Percentiles rank a stretch among this genome's conserved stretches.
phyloP scores from a whole-genome alignment of 2,329 filamentous ascomycete species.

The Daldinia sp. region DNA sequence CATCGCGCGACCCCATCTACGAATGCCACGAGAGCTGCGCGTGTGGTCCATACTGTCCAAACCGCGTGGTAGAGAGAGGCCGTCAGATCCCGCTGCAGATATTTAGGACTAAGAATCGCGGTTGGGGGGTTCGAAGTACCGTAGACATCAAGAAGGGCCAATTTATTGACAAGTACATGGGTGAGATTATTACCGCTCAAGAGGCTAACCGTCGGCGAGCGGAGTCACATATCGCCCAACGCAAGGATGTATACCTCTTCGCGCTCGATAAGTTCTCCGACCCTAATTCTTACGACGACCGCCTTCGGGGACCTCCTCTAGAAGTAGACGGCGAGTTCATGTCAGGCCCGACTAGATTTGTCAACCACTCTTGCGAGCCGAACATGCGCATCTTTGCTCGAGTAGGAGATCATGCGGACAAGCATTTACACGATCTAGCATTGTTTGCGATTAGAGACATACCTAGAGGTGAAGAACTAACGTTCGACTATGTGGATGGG shows the following conservation, averaged over 20 bases:
- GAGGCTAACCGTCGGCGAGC: constrained; percentile 76
- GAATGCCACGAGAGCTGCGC: constrained; percentile 81
- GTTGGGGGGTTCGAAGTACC: constrained; percentile 80
- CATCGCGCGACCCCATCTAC: constrained; percentile 75
- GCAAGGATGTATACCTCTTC: constrained; percentile 85
- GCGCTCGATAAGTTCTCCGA: constrained; percentile 83
- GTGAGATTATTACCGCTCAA: constrained; percentile 72
- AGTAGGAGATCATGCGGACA: constrained; percentile 80
- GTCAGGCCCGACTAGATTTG: constrained; percentile 82
- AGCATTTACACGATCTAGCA: constrained; percentile 79
- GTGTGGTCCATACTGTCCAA: constrained; percentile 75
- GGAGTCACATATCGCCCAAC: constrained; percentile 64
- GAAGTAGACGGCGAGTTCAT: constrained; percentile 80
- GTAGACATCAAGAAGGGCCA: constrained; percentile 76
- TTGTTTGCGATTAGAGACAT: constrained; percentile 80
- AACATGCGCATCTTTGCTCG: constrained; percentile 84
- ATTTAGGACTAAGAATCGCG: constrained; percentile 77
- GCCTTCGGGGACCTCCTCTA: constrained; percentile 67
- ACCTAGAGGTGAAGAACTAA: constrained; percentile 74
- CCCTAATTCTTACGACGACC: constrained; percentile 65
- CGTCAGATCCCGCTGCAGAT: constrained; percentile 79
- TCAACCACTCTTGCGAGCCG: constrained; percentile 85
- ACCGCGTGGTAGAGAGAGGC: constrained; percentile 81
- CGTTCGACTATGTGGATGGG: constrained; percentile 83
- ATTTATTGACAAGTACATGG: constrained; percentile 84